Conservation (phyloP, 371 early-diverging fungal genomes). For the Mortierella sp. region DNA sequence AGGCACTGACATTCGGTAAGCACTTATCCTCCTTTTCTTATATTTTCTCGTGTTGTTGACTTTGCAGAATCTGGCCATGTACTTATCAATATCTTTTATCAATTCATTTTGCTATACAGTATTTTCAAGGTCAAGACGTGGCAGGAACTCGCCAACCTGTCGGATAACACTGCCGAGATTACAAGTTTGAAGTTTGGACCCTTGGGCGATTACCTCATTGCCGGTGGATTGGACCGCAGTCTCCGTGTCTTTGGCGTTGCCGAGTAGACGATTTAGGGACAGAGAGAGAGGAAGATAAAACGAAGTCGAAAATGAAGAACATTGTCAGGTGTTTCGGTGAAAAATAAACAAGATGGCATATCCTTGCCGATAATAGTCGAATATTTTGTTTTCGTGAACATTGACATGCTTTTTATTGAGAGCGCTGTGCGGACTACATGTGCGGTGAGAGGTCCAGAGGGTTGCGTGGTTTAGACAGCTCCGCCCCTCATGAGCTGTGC, state of each 20-base stretch:
- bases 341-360: too few species aligned
- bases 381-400: neutral
- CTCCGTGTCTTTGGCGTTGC: slow-evolving; percentile 69
- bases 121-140: slow-evolving; percentile 87
- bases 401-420: neutral
- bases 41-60: neutral
- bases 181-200: slow-evolving; percentile 77
- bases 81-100: neutral
- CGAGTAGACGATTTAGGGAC: slow-evolving; percentile 24
- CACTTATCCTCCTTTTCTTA: neutral
- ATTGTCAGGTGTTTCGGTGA: neutral
- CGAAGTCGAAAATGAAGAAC: neutral
- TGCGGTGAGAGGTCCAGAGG: too few species aligned
- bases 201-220: slow-evolving; percentile 67
- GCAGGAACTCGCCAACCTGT: slow-evolving; percentile 69
- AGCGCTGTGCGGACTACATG: neutral
- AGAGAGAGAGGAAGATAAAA: too few species aligned
- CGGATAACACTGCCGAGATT: slow-evolving; percentile 70
- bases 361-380: too few species aligned
- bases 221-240: slow-evolving; percentile 74
- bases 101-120: slow-evolving; percentile 26
- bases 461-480: neutral
- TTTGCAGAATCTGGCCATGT: slow-evolving; percentile 1
- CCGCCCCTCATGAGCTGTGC: slow-evolving; percentile 43
- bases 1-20: slow-evolving; percentile 73